Evolutionary conservation across 768 basidiomycete genomes (phyloP), one percentile per base, ranked within the genome.

Genomic region (Neoboletus subvelutipes): DNA sequence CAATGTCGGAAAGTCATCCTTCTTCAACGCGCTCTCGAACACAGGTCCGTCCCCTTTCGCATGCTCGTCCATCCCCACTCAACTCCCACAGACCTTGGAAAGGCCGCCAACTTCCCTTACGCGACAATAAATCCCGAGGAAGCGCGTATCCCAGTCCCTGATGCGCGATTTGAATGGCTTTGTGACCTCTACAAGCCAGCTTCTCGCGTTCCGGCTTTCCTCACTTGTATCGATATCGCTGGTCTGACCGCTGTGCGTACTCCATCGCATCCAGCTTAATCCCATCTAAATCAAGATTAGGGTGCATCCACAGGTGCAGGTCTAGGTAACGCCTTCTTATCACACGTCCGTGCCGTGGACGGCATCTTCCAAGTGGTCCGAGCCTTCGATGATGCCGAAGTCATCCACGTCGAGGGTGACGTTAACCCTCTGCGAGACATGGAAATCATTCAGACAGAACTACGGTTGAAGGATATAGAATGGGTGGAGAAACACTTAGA

Each of bases 331-430:
- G 85, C 94, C 28, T 99, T 99, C 80, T 77, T 99, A 71, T 95
- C 94, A 12, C 94, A 98, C 71, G 95, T 99, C 42, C 90, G 97
- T 55, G 92, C 97, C 11, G 96, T 98, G 58, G 97, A 99, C 70
- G 97, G 97, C 66, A 99, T 99, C 68, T 99, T 98, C 81, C 97
- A 98, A 72, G 88, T 98, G 60, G 87, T 98, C 55, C 91, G 97
- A 50, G 94, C 96, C 6, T 99, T 99, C 71, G 97, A 98, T 68
- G 97, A 99, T 67, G 89, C 94, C n/a, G 97, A 99, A 66, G 94
- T 99, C 71, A 98, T 90, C 64, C 97, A 99, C 73, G 96, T 98
- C 60, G 97, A 98, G 76, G 97, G 97, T 43, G 97, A 98, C 65
- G 94, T 99, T 55, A 82, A 98, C 74, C 97, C 97, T 12, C 60